These are phyloP conservation scores for Fusarium devonianum DNA, from an alignment of 2,329 filamentous ascomycete genomes.

Conservation along the genomic window DNA sequence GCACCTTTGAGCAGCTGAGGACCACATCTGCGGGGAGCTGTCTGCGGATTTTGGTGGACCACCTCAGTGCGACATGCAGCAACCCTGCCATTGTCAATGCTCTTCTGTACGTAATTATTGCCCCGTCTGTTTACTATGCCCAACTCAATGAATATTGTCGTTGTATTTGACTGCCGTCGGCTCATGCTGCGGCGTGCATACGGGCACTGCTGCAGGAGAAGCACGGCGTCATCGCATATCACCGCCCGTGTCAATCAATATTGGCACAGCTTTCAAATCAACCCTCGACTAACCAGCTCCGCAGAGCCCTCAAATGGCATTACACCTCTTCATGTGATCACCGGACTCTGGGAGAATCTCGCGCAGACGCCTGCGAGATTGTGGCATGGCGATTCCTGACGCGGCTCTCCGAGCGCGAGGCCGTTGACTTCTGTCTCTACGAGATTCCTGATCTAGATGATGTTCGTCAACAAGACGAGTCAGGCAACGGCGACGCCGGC, in stretches of 20 bases:
- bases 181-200: conserved; percentile 20
- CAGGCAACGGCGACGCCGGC: conserved; percentile 15
- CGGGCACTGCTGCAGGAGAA: conserved; percentile 3
- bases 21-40: conserved; percentile 69
- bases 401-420: conserved; percentile 74
- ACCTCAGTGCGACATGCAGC: conserved; percentile 68
- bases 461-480: conserved; percentile 32
- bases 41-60: conserved; percentile 66
- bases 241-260: not conserved
- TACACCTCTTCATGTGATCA: conserved; percentile 70
- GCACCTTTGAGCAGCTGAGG: conserved; percentile 76
- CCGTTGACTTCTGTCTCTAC: conserved; percentile 76
- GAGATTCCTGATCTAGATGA: conserved; percentile 65
- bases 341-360: conserved; percentile 70
- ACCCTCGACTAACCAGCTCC: conserved; percentile 15
- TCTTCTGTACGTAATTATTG: conserved; percentile 65
- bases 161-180: not conserved
- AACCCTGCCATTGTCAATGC: conserved; percentile 77
- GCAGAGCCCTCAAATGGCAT: conserved; percentile 77
- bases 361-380: conserved; percentile 79
- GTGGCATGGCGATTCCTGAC: conserved; percentile 81
- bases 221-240: not conserved
- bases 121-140: not conserved
- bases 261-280: too few species aligned
- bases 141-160: not conserved